These are phyloP conservation scores for Suhomyces maxii DNA, from an alignment of 1,139 yeast species.

Conservation along the genomic window DNA sequence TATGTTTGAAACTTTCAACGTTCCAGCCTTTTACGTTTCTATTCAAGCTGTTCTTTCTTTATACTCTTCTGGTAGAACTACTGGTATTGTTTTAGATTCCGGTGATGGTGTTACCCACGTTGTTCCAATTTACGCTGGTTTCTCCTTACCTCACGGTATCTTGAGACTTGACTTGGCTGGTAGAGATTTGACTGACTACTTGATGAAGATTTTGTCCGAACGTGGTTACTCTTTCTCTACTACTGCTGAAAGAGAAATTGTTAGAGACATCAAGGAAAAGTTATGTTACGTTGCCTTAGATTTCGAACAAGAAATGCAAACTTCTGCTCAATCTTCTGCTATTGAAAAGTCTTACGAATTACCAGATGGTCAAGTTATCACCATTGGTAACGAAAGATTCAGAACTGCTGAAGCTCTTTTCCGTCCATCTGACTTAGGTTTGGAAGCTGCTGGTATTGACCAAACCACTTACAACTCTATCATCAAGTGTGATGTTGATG, in stretches of 20 bases:
- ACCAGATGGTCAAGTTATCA: constrained; percentile 99
- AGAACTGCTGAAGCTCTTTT: constrained; percentile 99
- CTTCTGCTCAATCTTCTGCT: constrained; percentile 97
- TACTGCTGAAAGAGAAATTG: constrained; percentile 99
- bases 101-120: constrained; percentile 99
- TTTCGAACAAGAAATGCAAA: constrained; percentile 97
- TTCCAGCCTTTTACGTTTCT: constrained; percentile 98
- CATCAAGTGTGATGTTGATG: constrained; percentile 99
- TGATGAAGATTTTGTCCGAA: constrained; percentile 97
- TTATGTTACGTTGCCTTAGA: constrained; percentile 97
- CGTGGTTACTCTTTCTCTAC: constrained; percentile 99
- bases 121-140: constrained; percentile 99
- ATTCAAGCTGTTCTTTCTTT: constrained; percentile 98
- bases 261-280: constrained; percentile 98
- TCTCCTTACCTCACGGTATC: constrained; percentile 98
- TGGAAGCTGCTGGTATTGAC: constrained; percentile 99
- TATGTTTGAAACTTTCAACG: constrained; percentile 98
- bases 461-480: constrained; percentile 99
- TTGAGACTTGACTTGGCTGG: constrained; percentile 99
- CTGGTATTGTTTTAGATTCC: constrained; percentile 98
- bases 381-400: constrained; percentile 99
- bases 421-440: constrained; percentile 97
- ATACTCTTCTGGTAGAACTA: constrained; percentile 99
- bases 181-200: constrained; percentile 98
- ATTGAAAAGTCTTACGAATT: constrained; percentile 98